These are phyloP conservation scores for Myxozyma sirexii DNA, from an alignment of 805 yeast species.

Conservation along the genomic window DNA sequence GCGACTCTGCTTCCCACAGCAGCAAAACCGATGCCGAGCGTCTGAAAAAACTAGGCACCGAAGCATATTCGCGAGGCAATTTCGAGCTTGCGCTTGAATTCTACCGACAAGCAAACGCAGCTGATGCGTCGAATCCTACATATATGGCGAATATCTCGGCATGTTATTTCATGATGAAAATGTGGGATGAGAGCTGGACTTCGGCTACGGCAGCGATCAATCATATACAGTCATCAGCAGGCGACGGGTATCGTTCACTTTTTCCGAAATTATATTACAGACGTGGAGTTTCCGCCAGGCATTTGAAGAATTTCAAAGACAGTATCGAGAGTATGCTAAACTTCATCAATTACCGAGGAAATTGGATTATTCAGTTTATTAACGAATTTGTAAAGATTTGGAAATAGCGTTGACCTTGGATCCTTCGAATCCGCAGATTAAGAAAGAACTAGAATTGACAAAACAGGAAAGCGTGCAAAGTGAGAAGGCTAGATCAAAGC, in stretches of 20 bases:
- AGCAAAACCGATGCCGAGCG: too few relatives aligned
- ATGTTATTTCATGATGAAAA: conserved; percentile 56
- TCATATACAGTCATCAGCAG: too few relatives aligned
- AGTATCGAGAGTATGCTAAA: conserved; percentile 19
- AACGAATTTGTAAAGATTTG: too few relatives aligned
- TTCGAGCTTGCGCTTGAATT: conserved; percentile 55
- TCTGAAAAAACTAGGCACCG: conserved; percentile 51
- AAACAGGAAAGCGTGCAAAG: conserved; percentile 23
- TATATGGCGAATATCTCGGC: conserved; percentile 71
- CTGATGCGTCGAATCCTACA: conserved; percentile 55
- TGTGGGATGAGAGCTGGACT: conserved; percentile 54
- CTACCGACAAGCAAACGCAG: conserved; percentile 59
- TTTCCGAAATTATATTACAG: conserved; percentile 19
- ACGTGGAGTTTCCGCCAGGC: conserved; percentile 18
- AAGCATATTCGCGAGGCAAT: conserved; percentile 51
- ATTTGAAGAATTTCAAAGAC: conserved; percentile 3
- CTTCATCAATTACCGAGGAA: too few relatives aligned
- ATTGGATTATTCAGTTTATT: too few relatives aligned
- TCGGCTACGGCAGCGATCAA: background rate
- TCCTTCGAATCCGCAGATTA: conserved; percentile 18
- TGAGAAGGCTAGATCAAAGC: conserved; percentile 1
- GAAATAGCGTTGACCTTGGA: conserved; percentile 19
- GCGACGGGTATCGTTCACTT: too few relatives aligned
- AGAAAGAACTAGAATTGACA: conserved; percentile 17
- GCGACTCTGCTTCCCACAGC: too few relatives aligned